Evolutionary conservation across 2,329 filamentous ascomycete genomes (phyloP), one percentile per base, ranked within the genome.

Genomic region (Meredithiella fracta): DNA sequence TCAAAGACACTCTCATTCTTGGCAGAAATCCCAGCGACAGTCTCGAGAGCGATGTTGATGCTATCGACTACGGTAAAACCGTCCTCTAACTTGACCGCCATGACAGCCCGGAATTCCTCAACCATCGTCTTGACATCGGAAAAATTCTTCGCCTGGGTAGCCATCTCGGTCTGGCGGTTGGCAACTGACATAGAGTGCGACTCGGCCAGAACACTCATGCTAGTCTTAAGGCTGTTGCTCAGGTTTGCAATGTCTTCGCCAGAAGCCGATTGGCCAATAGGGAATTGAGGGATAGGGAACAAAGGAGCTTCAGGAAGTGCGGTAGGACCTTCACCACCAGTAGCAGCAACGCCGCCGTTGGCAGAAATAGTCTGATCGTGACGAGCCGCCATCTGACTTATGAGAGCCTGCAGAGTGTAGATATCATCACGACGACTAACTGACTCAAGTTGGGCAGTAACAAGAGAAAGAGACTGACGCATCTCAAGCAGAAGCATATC

Each of bases 121-220:
- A 97, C 73, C 63, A 88, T 80, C 0, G 72, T 70, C 70, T 87
- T 91, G 64, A 94, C 81, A 62, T 89, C 87, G 1, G 78, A 77
- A 15, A 97, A 83, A 57, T 83, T 83, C 59, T 91, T 83, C 14
- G 84, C 77, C 23, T 95, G 79, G 14, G 81, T 82, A 22, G 83
- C 82, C 55, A 87, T 88, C 66, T 96, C 91, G 47, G 83, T 78
- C 64, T 91, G 88, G 25, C 88, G 84, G 58, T 91, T 84, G 54
- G 92, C 87, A 49, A 92, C 83, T 0, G 85, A 83, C 68, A 87
- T 87, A 1, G 81, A 80, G 15, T 83, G 88, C 23, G 85, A 73
- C 47, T 86, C 83, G 50, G 85, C 81, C 56, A 90, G 82, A 44
- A 58, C 57, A 53, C 57, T 58, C 57, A 58, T 58, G 47, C 57